A percentile compares a stretch with the other conserved stretches of the same genome.
phyloP scores from a whole-genome alignment of 78 protist genomes.

The Emiliania huxleyi region DNA sequence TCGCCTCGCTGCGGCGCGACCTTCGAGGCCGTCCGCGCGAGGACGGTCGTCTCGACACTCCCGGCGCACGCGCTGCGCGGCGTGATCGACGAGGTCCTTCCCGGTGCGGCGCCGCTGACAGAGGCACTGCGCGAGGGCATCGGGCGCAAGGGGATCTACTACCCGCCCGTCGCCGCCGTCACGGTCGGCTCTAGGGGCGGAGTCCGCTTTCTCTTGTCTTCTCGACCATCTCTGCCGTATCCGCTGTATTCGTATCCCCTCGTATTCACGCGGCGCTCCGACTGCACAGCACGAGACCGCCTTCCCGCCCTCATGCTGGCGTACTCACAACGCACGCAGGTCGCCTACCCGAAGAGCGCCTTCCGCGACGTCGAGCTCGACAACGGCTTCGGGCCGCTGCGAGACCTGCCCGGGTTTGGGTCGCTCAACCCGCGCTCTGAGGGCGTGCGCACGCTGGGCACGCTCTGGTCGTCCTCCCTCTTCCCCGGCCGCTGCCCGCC shows the following conservation, averaged over 20 bases:
- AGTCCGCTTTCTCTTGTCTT: too few species aligned
- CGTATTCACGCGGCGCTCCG: too few species aligned
- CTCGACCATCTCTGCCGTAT: too few species aligned
- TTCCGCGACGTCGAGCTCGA: not conserved
- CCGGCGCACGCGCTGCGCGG: slow-evolving; percentile 16
- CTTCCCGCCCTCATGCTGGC: too few species aligned
- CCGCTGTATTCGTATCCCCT: too few species aligned
- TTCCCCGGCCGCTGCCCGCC: slow-evolving; percentile 49
- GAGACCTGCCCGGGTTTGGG: slow-evolving; percentile 42
- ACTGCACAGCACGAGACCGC: too few species aligned
- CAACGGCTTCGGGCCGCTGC: not conserved
- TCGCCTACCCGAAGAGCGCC: slow-evolving; percentile 28
- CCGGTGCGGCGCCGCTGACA: not conserved
- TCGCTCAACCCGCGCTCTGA: slow-evolving; percentile 41
- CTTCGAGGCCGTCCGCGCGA: not conserved
- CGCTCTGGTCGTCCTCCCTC: slow-evolving; percentile 37
- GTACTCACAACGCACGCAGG: too few species aligned
- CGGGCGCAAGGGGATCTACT: not conserved
- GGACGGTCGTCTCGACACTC: not conserved
- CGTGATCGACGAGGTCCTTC: not conserved
- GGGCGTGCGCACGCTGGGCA: slow-evolving; percentile 37
- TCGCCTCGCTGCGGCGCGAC: not conserved
- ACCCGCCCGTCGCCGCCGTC: slow-evolving; percentile 49
- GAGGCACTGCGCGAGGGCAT: not conserved
- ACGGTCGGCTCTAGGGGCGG: too few species aligned